These are phyloP conservation scores for Mucor irregularis DNA, from an alignment of 371 early-diverging fungal species.

Conservation along the genomic window DNA sequence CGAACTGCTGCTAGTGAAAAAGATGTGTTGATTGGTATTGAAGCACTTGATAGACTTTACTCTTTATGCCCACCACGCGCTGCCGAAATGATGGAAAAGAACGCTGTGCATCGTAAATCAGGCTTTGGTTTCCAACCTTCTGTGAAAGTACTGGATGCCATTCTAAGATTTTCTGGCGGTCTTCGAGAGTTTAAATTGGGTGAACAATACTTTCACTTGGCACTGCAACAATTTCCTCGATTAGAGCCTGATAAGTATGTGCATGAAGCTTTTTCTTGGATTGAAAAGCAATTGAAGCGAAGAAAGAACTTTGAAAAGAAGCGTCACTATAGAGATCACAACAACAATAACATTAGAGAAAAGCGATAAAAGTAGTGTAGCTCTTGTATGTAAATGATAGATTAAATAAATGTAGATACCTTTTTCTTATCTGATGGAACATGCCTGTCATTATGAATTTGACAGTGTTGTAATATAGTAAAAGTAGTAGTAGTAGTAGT, in stretches of 20 bases:
- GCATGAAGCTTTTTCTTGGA: slow-evolving; percentile 8
- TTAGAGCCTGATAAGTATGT: slow-evolving; percentile 23
- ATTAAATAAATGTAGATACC: too few relatives aligned
- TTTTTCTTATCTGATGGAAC: too few relatives aligned
- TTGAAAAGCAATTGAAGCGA: slow-evolving; percentile 3
- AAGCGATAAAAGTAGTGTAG: too few relatives aligned
- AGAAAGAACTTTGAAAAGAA: slow-evolving; percentile 2
- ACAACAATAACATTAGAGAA: neutral
- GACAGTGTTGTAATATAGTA: too few relatives aligned
- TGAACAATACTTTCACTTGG: slow-evolving; percentile 26
- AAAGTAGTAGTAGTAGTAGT: too few relatives aligned
- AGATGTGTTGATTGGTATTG: slow-evolving; percentile 20
- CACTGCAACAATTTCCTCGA: slow-evolving; percentile 22
- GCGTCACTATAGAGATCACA: neutral
- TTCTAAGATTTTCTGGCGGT: slow-evolving; percentile 32
- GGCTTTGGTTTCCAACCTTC: slow-evolving; percentile 25
- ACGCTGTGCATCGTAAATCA: neutral
- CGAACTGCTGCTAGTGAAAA: slow-evolving; percentile 17
- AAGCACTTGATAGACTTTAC: slow-evolving; percentile 25
- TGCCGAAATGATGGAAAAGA: slow-evolving; percentile 10
- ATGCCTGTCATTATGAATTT: too few relatives aligned
- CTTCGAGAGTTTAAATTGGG: slow-evolving; percentile 26
- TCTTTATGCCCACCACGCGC: slow-evolving; percentile 22
- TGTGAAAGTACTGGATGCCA: slow-evolving; percentile 22
- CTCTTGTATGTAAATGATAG: too few relatives aligned